These are phyloP conservation scores for Tubosaeta brunneosetosa DNA, from an alignment of 768 basidiomycete genomes.

Conservation along the genomic window DNA sequence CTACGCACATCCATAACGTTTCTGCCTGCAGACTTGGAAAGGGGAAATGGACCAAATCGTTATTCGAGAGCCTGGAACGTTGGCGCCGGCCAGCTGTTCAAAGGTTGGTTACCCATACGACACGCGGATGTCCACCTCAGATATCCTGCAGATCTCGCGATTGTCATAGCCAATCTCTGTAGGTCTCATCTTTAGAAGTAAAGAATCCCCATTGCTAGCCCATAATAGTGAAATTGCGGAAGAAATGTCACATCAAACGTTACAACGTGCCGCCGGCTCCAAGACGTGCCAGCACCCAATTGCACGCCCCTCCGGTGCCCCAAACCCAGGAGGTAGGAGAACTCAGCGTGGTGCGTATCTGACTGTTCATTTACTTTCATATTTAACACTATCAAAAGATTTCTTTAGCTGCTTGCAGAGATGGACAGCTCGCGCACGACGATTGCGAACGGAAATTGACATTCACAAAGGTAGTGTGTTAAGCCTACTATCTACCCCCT, in stretches of 20 bases:
- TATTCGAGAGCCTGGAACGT: slow-evolving; percentile 17
- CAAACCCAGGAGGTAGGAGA: slow-evolving; percentile 7
- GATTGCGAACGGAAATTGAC: slow-evolving; percentile 15
- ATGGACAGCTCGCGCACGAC: slow-evolving; percentile 22
- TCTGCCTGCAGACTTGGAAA: slow-evolving; percentile 17
- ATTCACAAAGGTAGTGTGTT: slow-evolving; percentile 21
- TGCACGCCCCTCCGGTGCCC: slow-evolving; percentile 3
- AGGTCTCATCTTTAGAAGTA: background rate
- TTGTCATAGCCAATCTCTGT: slow-evolving; percentile 6
- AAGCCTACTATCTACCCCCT: background rate
- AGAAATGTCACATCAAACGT: background rate
- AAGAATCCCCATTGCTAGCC: background rate
- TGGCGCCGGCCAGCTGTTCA: slow-evolving; percentile 14
- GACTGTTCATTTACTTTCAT: background rate
- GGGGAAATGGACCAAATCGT: slow-evolving; percentile 3
- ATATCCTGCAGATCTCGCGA: slow-evolving; percentile 5
- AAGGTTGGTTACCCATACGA: slow-evolving; percentile 1
- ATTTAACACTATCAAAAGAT: slow-evolving; percentile 8
- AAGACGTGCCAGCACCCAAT: slow-evolving; percentile 7
- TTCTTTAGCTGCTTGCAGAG: slow-evolving; percentile 25
- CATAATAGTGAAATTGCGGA: slow-evolving; percentile 8
- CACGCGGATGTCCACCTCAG: background rate
- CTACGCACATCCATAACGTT: background rate
- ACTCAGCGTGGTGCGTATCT: slow-evolving; percentile 15
- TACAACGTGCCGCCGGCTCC: background rate